Evolutionary conservation across 495 filamentous ascomycete genomes (phyloP).

Genomic region (Podospora australis): DNA sequence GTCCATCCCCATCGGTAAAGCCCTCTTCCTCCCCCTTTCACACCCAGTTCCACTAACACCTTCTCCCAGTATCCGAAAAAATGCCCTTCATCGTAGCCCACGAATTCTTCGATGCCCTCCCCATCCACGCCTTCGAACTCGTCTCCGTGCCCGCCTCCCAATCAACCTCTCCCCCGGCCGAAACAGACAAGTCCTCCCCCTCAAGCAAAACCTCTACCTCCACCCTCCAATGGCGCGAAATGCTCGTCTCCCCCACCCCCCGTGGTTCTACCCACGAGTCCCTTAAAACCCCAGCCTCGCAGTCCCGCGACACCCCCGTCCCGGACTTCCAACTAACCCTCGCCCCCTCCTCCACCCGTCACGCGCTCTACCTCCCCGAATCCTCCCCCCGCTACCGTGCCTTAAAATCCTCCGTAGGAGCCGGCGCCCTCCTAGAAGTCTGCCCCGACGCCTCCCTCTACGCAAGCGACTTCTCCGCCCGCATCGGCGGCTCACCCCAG

Average conservation of each 20-base stretch:
- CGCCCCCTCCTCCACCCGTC: slow-evolving; percentile 65
- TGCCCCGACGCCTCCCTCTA: slow-evolving; percentile 78
- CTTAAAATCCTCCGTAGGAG: slow-evolving; percentile 53
- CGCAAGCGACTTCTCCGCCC: slow-evolving; percentile 68
- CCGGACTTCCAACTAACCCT: slow-evolving; percentile 82
- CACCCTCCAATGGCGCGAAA: slow-evolving; percentile 77
- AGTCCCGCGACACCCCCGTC: slow-evolving; percentile 42
- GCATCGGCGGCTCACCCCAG: slow-evolving; percentile 63
- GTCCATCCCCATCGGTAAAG: slow-evolving; percentile 55
- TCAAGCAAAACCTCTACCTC: slow-evolving; percentile 37
- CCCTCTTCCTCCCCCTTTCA: slow-evolving; percentile 9
- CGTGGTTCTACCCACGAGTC: slow-evolving; percentile 38
- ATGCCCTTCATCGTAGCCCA: slow-evolving; percentile 92
- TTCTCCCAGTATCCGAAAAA: slow-evolving; percentile 53
- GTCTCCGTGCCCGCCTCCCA: slow-evolving; percentile 43
- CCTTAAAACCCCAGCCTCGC: slow-evolving; percentile 46
- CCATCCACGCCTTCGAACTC: slow-evolving; percentile 90
- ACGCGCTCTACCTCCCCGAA: slow-evolving; percentile 77
- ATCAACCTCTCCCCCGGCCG: slow-evolving; percentile 34
- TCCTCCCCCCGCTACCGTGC: slow-evolving; percentile 74
- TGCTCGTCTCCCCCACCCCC: slow-evolving; percentile 69
- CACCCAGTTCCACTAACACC: slow-evolving; percentile 22
- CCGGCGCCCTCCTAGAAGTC: slow-evolving; percentile 72
- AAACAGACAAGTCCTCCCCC: slow-evolving; percentile 34
- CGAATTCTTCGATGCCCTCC: slow-evolving; percentile 98